These are phyloP conservation scores for Paramecium sonneborni DNA, from an alignment of 73 alveolate genomes.

Conservation along the genomic window DNA sequence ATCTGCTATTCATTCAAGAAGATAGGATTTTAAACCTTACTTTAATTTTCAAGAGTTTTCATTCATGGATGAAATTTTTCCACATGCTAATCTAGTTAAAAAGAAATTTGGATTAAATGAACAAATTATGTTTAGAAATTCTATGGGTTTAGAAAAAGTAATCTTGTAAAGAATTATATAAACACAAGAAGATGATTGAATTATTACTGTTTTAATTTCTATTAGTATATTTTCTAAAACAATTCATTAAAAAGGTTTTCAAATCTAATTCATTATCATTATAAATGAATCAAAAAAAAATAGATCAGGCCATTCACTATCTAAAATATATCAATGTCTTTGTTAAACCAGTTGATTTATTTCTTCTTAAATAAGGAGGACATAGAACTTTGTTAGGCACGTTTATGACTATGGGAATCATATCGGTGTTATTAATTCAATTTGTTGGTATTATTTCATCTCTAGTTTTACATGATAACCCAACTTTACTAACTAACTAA, in stretches of 20 bases:
- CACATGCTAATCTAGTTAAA: background rate
- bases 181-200: background rate
- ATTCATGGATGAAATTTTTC: conserved; percentile 38
- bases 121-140: conserved; percentile 19
- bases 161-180: background rate
- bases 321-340: background rate
- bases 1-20: conserved; percentile 12
- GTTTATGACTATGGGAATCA: background rate
- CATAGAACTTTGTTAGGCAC: conserved; percentile 34
- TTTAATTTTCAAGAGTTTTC: conserved; percentile 14
- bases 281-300: background rate
- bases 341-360: conserved; percentile 2
- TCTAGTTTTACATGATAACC: background rate
- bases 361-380: conserved; percentile 1
- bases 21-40: background rate
- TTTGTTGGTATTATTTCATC: background rate
- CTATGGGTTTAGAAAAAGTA: conserved; percentile 28
- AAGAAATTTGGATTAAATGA: conserved; percentile 48
- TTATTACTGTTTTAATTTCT: background rate
- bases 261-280: background rate
- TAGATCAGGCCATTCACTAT: background rate
- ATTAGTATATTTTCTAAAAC: background rate
- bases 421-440: background rate
- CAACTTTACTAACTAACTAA: background rate
- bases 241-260: background rate